phyloP scores from a whole-genome alignment of 352 stramenopile genomes.

The Globisporangium cylindrosporum region DNA sequence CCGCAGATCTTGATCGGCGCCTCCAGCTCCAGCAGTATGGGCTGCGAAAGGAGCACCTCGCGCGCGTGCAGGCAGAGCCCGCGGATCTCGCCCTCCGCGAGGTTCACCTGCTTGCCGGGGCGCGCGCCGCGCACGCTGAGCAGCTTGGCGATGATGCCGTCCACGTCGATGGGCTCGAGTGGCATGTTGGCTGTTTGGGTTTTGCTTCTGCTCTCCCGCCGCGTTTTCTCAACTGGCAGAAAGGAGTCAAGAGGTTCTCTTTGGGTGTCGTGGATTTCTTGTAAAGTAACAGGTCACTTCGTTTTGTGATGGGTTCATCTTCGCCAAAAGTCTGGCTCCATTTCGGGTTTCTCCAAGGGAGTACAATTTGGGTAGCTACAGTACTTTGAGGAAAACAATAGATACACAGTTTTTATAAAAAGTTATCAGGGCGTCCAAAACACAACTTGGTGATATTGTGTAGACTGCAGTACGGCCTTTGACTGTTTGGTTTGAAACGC shows the following conservation, averaged over 20 bases:
- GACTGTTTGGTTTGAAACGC: no score
- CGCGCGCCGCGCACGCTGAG: constrained; percentile 81
- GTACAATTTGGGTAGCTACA: no score
- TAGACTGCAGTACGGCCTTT: no score
- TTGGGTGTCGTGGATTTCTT: no score
- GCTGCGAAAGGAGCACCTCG: constrained; percentile 98
- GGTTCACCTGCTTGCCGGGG: constrained; percentile 89
- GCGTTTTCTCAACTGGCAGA: not conserved
- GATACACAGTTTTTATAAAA: no score
- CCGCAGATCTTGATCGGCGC: constrained; percentile 98
- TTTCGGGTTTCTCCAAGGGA: no score
- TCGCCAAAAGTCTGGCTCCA: not conserved
- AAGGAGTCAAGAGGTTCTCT: no score
- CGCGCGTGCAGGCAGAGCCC: constrained; percentile 92
- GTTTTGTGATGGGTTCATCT: not conserved
- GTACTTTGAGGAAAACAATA: no score
- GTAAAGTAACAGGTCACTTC: not conserved
- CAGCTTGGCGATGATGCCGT: constrained; percentile 89
- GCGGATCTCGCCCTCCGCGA: constrained; percentile 96
- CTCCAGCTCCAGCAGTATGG: constrained; percentile 98
- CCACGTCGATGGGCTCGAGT: constrained; percentile 80
- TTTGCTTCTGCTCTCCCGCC: not conserved
- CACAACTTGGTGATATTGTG: no score
- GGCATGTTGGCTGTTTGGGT: constrained; percentile 22
- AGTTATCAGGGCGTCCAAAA: no score